Percentiles rank a stretch among this genome's conserved stretches.
phyloP scores from a whole-genome alignment of 2,329 filamentous ascomycete genomes.

The Zymoseptoria pseudotritici region DNA sequence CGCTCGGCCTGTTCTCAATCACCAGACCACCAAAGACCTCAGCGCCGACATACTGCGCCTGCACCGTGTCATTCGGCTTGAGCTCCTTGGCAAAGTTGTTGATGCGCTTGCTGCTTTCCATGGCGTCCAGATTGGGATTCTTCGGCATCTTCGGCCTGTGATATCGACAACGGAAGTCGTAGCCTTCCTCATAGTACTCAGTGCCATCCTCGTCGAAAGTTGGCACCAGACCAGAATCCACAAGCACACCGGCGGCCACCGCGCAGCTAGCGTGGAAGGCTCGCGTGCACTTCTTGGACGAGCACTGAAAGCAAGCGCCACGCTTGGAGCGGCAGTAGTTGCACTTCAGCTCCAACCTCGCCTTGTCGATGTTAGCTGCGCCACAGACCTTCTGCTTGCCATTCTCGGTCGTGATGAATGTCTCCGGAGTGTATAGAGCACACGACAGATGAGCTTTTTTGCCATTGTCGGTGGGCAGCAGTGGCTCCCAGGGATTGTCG shows the following conservation, averaged over 20 bases:
- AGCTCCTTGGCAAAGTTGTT: slow-evolving; percentile 61
- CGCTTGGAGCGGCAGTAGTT: slow-evolving; percentile 89
- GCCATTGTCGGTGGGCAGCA: slow-evolving; percentile 83
- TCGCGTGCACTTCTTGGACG: slow-evolving; percentile 84
- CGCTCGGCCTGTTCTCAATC: slow-evolving; percentile 69
- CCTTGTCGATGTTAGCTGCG: slow-evolving; percentile 73
- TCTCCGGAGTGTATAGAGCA: slow-evolving; percentile 86
- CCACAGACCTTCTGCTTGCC: slow-evolving; percentile 70
- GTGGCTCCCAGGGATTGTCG: slow-evolving; percentile 68
- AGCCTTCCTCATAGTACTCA: slow-evolving; percentile 85
- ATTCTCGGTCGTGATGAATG: slow-evolving; percentile 65
- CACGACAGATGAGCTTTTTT: slow-evolving; percentile 82
- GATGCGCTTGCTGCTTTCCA: slow-evolving; percentile 65
- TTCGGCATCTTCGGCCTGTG: slow-evolving; percentile 82
- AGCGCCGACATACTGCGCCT: slow-evolving; percentile 74
- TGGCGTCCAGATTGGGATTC: slow-evolving; percentile 48
- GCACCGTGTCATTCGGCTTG: slow-evolving; percentile 68
- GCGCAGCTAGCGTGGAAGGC: slow-evolving; percentile 95
- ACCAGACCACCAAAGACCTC: slow-evolving; percentile 90
- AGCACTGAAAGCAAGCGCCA: slow-evolving; percentile 96
- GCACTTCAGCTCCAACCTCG: slow-evolving; percentile 84
- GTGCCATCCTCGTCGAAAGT: slow-evolving; percentile 85
- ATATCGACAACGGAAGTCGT: slow-evolving; percentile 90
- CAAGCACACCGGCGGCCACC: slow-evolving; percentile 80
- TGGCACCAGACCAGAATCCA: slow-evolving; percentile 78